Evolutionary conservation across 164 flowering plant genomes (phyloP), one percentile per base, ranked within the genome.

Genomic region (Hamamelis virginiana): DNA sequence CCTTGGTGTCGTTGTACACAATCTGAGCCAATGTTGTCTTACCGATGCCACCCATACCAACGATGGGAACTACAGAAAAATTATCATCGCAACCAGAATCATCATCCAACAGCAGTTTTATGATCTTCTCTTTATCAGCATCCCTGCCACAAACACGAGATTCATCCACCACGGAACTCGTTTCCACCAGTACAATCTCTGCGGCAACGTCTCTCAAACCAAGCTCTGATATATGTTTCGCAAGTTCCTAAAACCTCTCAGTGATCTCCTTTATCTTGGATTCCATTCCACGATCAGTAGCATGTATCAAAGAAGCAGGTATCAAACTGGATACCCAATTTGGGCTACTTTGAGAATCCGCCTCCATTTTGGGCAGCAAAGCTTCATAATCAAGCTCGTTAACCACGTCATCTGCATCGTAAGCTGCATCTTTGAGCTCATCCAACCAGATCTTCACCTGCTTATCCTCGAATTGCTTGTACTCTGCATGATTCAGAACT

Each of bases 331-430:
- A 33, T 33, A 33, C 41, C 41, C 6, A 6, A 33, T 33, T 33
- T 33, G 41, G 6, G 2, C 2, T 33, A 6, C 4, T 33, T 33
- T 33, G 41, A 6, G 41, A 33, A 2, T 33, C 41, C 41, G 33
- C 61, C 16, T 33, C 12, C 64, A 67, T 9, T 16, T 27, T 57
- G 43, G 23, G 8, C 11, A 21, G 72, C 64, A 59, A 21, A 48
- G 68, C 68, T 25, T 62, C 72, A 3, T 74, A 69, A 12, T 61
- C 28, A 25, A 75, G 41, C 59, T 65, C 64, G 33, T 72, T 76
- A 41, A 75, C 12, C 10, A 75, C 9, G 27, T 75, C 81, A 47
- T 75, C 78, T 1, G 71, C n/a, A n/a, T n/a, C n/a, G n/a, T n/a
- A n/a, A n/a, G n/a, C n/a, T n/a, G n/a, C 59, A 21, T 66, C 47